Percentiles rank a stretch among this genome's conserved stretches.
These are phyloP conservation scores for Aspergillus chevalieri DNA, from an alignment of 2,329 filamentous ascomycete genomes.

Conservation along the genomic window DNA sequence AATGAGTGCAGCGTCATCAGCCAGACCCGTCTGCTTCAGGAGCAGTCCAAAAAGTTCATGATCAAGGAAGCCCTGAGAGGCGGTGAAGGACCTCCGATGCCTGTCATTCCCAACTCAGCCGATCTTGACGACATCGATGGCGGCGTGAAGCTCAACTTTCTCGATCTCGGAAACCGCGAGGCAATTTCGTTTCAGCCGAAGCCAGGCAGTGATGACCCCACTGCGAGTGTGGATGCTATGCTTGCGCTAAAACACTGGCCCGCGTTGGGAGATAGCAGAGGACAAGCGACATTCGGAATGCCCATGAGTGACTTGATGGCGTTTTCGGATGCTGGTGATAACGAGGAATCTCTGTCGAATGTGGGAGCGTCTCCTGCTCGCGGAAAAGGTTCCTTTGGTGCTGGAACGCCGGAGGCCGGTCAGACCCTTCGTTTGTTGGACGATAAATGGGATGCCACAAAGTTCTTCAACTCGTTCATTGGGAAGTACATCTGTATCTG, in stretches of 20 bases:
- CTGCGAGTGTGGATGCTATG: constrained; percentile 1
- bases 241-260: constrained; percentile 22
- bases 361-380: neutral
- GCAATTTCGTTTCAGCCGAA: constrained; percentile 14
- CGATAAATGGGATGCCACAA: constrained; percentile 21
- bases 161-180: constrained; percentile 9
- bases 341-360: neutral
- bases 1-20: constrained; percentile 44
- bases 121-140: constrained; percentile 16
- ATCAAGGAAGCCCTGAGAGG: constrained; percentile 28
- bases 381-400: constrained; percentile 1
- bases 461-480: constrained; percentile 25
- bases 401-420: constrained; percentile 4
- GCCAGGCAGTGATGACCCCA: constrained; percentile 1
- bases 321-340: constrained; percentile 9
- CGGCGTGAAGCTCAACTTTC: constrained; percentile 15
- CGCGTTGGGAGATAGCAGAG: constrained; percentile 1
- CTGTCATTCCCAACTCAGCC: constrained; percentile 1
- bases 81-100: constrained; percentile 2
- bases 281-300: neutral
- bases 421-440: constrained; percentile 11
- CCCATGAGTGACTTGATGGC: constrained; percentile 15
- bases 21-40: constrained; percentile 39
- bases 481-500: constrained; percentile 33
- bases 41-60: constrained; percentile 47